Base-by-base conservation (phyloP, 768 basidiomycete species). In the Suillus cothurnatus region DNA sequence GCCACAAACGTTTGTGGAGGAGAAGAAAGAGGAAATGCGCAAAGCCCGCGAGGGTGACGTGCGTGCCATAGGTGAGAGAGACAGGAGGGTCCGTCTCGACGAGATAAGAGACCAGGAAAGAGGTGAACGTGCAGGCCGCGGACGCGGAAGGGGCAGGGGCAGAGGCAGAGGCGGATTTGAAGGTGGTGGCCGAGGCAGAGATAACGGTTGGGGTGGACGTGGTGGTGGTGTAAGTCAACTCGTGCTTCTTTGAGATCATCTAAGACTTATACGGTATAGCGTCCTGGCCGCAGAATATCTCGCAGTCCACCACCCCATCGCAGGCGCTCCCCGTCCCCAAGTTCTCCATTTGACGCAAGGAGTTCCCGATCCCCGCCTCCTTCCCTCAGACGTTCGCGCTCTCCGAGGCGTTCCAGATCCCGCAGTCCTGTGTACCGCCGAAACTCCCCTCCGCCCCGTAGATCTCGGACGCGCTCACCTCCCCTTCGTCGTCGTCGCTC, bases 1-100 rank as follows among this genome's bases (percentile, higher is more conserved):
- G 0, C 97, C 97, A 9, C 86, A 87, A 14, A 91, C 91, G 14
- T 93, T 97, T 72, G 86, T 97, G 3, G 94, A 97, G 70, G 89
- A 91, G 76, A 96, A 97, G 79, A 97, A 97, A 76, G 87, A 87
- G 71, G 95, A 97, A 74, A 88, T 97, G 85, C 83, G 92, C n/a
- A 83, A 82, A 64, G 87, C 86, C 26, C 81, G 85, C 56, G 86
- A 87, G 65, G 84, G 79, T 41, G 91, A 93, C 70, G 82, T 81
- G 7, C 82, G 86, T 23, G 86, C 87, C 3, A 81, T 93, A 63
- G 87, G 88, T 52, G 90, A 93, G 71, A 82, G 89, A 61, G 90
- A 92, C 71, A 84, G 92, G 63, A 80, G 92, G 31, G 80, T 81
- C 55, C 82, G 88, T 50, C 77, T 93, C 28, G 88, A 92, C 66